These are phyloP conservation scores for Panellus pusillus DNA, from an alignment of 768 basidiomycete genomes.

Conservation along the genomic window DNA sequence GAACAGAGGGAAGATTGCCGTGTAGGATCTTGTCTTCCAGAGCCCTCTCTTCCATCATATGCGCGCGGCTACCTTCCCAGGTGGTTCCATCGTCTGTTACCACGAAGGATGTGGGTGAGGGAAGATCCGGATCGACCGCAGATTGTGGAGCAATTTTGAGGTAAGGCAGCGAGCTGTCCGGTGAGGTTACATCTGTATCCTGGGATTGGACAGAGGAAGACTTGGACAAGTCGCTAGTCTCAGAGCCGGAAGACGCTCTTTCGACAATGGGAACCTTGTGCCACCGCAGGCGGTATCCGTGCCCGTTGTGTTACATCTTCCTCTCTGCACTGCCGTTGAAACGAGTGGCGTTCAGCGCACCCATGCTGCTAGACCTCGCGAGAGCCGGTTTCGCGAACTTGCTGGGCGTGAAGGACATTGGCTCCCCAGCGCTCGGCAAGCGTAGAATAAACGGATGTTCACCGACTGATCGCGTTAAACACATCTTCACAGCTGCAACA, in stretches of 20 bases:
- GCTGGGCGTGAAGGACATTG: constrained; percentile 48
- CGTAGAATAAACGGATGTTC: constrained; percentile 68
- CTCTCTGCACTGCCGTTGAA: constrained; percentile 45
- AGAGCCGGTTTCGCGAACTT: constrained; percentile 44
- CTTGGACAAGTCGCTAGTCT: constrained; percentile 50
- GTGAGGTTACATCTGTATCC: constrained; percentile 50
- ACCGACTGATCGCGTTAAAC: constrained; percentile 62
- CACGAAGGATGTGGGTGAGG: constrained; percentile 54
- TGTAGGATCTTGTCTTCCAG: constrained; percentile 57
- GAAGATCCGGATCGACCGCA: constrained; percentile 42
- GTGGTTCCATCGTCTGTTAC: constrained; percentile 56
- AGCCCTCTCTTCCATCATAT: constrained; percentile 19
- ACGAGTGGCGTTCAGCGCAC: constrained; percentile 37
- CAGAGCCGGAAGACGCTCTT: constrained; percentile 51
- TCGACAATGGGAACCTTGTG: constrained; percentile 24
- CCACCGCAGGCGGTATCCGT: constrained; percentile 33
- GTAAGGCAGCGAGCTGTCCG: constrained; percentile 39
- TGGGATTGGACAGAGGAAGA: constrained; percentile 45
- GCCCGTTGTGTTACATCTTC: constrained; percentile 66
- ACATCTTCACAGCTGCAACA: constrained; percentile 81
- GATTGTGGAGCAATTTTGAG: constrained; percentile 29
- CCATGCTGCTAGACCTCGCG: constrained; percentile 35
- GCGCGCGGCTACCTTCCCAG: constrained; percentile 50
- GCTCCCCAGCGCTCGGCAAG: constrained; percentile 51
- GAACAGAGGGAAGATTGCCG: constrained; percentile 52